These are phyloP conservation scores for Ceriops zippeliana DNA, from an alignment of 345 rosid genomes.

Conservation along the genomic window DNA sequence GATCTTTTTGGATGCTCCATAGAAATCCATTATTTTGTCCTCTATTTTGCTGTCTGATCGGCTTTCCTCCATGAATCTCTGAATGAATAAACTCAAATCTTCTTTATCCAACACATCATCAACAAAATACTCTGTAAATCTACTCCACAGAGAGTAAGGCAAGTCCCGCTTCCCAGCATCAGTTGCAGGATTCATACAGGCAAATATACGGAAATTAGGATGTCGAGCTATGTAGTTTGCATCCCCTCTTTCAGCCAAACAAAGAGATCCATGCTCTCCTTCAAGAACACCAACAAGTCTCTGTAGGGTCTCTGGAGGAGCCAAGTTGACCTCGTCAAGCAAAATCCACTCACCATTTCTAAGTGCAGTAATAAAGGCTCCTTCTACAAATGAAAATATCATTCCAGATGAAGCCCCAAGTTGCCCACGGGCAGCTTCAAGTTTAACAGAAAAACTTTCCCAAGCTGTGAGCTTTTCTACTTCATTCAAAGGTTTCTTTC, in stretches of 20 bases:
- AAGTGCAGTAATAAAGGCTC: constrained; percentile 86
- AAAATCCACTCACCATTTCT: constrained; percentile 88
- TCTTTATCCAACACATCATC: constrained; percentile 71
- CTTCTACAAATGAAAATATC: constrained; percentile 94
- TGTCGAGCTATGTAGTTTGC: constrained; percentile 60
- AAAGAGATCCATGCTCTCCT: constrained; percentile 81
- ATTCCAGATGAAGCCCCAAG: constrained; percentile 65
- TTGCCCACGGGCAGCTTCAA: constrained; percentile 52
- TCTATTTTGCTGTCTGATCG: constrained; percentile 47
- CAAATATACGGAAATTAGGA: constrained; percentile 74
- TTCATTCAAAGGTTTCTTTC: constrained; percentile 57
- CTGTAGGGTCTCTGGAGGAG: constrained; percentile 91
- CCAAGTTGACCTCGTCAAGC: constrained; percentile 96
- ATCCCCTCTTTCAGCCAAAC: constrained; percentile 97
- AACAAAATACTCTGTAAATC: constrained; percentile 88
- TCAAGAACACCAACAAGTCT: constrained; percentile 89
- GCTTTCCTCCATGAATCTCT: constrained; percentile 59
- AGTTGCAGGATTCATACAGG: constrained; percentile 98
- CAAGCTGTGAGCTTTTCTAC: constrained; percentile 40
- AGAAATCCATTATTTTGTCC: constrained; percentile 56
- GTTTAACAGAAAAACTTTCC: constrained; percentile 50
- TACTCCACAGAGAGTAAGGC: constrained; percentile 64
- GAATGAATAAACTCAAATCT: constrained; percentile 71
- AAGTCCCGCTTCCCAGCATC: constrained; percentile 98
- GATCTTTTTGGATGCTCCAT: constrained; percentile 66